phyloP scores from a whole-genome alignment of 129 eudicot genomes.

The Flaveria trinervia region DNA sequence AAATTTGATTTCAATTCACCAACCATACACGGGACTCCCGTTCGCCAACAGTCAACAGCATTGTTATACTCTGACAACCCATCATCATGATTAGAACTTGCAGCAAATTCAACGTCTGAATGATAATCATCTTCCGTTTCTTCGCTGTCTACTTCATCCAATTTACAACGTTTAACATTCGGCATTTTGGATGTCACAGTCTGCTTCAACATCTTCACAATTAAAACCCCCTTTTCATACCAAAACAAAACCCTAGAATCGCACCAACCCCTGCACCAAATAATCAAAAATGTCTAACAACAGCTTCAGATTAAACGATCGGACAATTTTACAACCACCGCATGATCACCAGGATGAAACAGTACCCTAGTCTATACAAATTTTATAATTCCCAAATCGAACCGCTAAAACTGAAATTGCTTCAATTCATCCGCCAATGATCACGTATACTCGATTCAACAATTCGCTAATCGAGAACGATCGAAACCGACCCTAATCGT shows the following conservation, averaged over 20 bases:
- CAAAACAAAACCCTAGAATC: conserved; percentile 44
- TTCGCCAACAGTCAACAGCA: conserved; percentile 32
- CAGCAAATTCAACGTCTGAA: conserved; percentile 15
- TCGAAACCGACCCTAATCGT: conserved; percentile 27
- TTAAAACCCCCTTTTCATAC: neutral
- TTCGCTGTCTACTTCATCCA: conserved; percentile 30
- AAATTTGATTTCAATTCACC: conserved; percentile 31
- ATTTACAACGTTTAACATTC: conserved; percentile 47
- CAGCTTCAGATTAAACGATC: neutral
- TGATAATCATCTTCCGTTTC: conserved; percentile 34
- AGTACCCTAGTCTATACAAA: neutral
- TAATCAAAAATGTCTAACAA: neutral
- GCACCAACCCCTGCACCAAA: neutral
- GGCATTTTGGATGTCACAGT: conserved; percentile 48
- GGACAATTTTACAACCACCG: neutral
- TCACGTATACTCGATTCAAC: conserved; percentile 3
- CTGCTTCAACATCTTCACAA: conserved; percentile 41
- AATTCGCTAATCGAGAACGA: conserved; percentile 6
- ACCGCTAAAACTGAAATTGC: neutral
- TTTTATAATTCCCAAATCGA: neutral
- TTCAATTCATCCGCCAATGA: neutral
- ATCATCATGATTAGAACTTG: neutral
- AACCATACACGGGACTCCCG: conserved; percentile 27
- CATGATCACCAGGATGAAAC: neutral
- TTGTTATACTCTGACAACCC: conserved; percentile 10